phyloP scores from a whole-genome alignment of 2,329 filamentous ascomycete genomes.

The Xylariaceae sp. region DNA sequence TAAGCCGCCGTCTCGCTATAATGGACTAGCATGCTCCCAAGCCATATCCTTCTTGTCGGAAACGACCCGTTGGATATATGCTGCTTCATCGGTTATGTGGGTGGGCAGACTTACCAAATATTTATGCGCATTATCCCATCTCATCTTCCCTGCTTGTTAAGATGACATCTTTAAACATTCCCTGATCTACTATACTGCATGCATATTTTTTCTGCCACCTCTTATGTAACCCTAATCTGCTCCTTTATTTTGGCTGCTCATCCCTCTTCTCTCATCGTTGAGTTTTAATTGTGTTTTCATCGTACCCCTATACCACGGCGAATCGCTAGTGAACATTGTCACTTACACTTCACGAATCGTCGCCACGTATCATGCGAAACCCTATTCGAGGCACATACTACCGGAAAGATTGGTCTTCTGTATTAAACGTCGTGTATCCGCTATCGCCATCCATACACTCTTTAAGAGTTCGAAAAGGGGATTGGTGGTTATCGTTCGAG shows the following conservation, averaged over 20 bases:
- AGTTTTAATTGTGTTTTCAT: neutral
- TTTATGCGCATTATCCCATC: constrained; percentile 33
- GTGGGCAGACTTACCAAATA: constrained; percentile 4
- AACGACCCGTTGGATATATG: constrained; percentile 18
- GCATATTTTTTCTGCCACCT: constrained; percentile 13
- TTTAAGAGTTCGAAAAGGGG: neutral
- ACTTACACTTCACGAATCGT: neutral
- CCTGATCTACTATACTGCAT: constrained; percentile 19
- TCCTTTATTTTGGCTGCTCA: constrained; percentile 30
- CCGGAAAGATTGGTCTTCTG: neutral
- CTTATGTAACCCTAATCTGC: constrained; percentile 27
- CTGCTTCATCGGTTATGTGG: neutral
- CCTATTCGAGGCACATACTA: neutral
- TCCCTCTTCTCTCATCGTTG: constrained; percentile 13
- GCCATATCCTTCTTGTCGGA: constrained; percentile 30
- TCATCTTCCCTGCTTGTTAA: constrained; percentile 26
- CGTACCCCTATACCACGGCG: neutral
- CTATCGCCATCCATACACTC: neutral
- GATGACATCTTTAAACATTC: constrained; percentile 26
- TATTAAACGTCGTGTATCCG: neutral
- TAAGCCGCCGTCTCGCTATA: constrained; percentile 1
- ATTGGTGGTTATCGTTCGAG: neutral
- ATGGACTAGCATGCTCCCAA: constrained; percentile 24
- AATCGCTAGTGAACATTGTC: neutral
- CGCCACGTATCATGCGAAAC: neutral